Conservation (phyloP, 192 early-diverging fungal species). For the Coemansia sp. region DNA sequence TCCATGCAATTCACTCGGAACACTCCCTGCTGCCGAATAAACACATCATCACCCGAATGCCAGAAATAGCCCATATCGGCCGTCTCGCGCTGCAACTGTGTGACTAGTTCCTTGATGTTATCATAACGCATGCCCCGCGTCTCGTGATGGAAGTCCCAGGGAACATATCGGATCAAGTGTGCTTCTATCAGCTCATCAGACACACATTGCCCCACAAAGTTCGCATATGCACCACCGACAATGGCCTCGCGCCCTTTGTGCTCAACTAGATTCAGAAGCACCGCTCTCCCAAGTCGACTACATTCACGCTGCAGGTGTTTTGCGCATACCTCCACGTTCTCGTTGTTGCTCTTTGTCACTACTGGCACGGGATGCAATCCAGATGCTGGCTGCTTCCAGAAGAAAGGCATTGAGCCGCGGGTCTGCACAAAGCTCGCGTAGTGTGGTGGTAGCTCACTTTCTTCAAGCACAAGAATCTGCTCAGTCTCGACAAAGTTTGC, state of each 20-base stretch:
- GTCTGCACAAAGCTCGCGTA: constrained; percentile 84
- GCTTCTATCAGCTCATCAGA: constrained; percentile 41
- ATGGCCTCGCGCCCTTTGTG: constrained; percentile 64
- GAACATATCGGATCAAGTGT: constrained; percentile 61
- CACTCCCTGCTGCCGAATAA: constrained; percentile 54
- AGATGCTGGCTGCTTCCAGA: constrained; percentile 73
- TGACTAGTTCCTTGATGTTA: constrained; percentile 75
- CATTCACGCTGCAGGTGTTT: constrained; percentile 59
- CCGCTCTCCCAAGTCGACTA: constrained; percentile 55
- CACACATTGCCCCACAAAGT: constrained; percentile 52
- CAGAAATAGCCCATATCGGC: constrained; percentile 60
- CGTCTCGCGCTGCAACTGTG: constrained; percentile 67
- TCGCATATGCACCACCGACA: constrained; percentile 62
- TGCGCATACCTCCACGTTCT: constrained; percentile 58
- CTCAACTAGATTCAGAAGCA: constrained; percentile 68
- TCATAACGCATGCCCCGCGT: constrained; percentile 90
- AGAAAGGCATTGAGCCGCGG: constrained; percentile 83
- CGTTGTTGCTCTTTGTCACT: constrained; percentile 54
- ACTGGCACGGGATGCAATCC: constrained; percentile 66
- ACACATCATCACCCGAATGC: constrained; percentile 17
- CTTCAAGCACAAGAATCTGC: constrained; percentile 71
- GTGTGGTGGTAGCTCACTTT: constrained; percentile 43
- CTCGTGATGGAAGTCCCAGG: constrained; percentile 95
- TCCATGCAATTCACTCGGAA: constrained; percentile 94
- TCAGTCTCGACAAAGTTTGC: constrained; percentile 98